phyloP scores from a whole-genome alignment of 2,329 filamentous ascomycete species.

The Chaetomium sp. region DNA sequence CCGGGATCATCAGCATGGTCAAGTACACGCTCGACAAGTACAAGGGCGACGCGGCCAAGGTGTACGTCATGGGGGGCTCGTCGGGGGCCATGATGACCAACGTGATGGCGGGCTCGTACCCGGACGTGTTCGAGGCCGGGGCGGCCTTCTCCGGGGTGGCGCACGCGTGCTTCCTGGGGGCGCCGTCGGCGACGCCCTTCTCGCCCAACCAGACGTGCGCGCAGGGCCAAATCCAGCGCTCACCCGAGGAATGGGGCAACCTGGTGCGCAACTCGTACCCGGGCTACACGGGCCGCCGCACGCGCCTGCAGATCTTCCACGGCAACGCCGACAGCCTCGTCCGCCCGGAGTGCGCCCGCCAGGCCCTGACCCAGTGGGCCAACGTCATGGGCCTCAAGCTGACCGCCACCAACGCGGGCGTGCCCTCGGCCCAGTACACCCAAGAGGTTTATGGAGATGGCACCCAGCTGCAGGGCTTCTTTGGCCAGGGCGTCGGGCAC shows the following conservation, averaged over 20 bases:
- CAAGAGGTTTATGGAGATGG: conserved; percentile 41
- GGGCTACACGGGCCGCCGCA: conserved; percentile 37
- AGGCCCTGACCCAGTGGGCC: conserved; percentile 41
- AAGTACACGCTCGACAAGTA: conserved; percentile 51
- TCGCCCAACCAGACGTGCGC: conserved; percentile 37
- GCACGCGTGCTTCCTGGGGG: conserved; percentile 36
- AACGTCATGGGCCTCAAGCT: conserved; percentile 35
- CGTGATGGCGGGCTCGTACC: conserved; percentile 40
- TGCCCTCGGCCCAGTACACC: conserved; percentile 38
- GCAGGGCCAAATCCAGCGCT: conserved; percentile 33
- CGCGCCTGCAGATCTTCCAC: conserved; percentile 40
- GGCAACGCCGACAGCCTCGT: conserved; percentile 38
- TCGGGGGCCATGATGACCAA: conserved; percentile 47
- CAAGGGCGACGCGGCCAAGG: conserved; percentile 47
- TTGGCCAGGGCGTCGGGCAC: conserved; percentile 39
- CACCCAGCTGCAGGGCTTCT: conserved; percentile 39
- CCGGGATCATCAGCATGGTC: conserved; percentile 56
- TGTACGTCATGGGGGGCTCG: conserved; percentile 51
- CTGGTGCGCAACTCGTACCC: conserved; percentile 38
- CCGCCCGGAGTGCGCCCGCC: conserved; percentile 32
- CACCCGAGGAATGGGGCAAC: conserved; percentile 35
- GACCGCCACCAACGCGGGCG: conserved; percentile 33
- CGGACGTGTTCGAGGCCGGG: conserved; percentile 40
- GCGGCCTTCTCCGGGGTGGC: conserved; percentile 38
- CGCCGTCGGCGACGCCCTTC: conserved; percentile 31